Evolutionary conservation across 805 yeast genomes (phyloP), one percentile per base, ranked within the genome.

Genomic region (Torulaspora maleeae): DNA sequence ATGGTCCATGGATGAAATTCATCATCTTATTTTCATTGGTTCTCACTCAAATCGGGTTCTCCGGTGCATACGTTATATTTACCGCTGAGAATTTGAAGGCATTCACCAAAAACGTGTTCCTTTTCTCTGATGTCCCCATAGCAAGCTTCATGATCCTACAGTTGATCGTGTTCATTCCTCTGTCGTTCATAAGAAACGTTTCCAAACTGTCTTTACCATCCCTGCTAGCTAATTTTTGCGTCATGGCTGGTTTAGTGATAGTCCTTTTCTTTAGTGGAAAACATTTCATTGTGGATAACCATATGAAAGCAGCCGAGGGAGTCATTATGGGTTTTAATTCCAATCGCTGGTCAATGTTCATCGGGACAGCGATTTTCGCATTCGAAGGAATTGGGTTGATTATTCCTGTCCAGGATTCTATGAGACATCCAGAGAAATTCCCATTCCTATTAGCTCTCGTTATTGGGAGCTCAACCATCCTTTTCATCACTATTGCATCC

Each of bases 361-460:
- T 85, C 41, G 95, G 95, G 7, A 86, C 86, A 5, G 90, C 91
- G 2, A 85, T 86, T 25, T 86, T 86, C 69, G 88, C 93, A n/a
- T 86, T 84, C 59, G 95, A 86, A 67, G 95, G 95, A 1, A 84
- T 86, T 46, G 93, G 95, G 0, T 69, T 86, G 38, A 82, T 86
- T 40, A 82, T 86, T 19, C 95, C 95, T 0, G 82, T 86, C 43
- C 88, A 85, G 57, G 86, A 85, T 54, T 82, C 93, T 1, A 86
- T 86, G 93, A 75, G 72, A 40, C 67, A 82, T 53, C 93, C 93
- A 1, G 79, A 80, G 49, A 75, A 83, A 50, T 86, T 83, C 59
- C 89, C 91, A 13, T 60, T 71, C 44, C 86, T 85, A 1, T 64
- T 86, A 41, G 71, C 72, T 12, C 61, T 75, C 38, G 93, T 86